Evolutionary conservation across 1,284 basidiomycete genomes (phyloP), one percentile per base, ranked within the genome.

Genomic region (Pholiota adiposa): DNA sequence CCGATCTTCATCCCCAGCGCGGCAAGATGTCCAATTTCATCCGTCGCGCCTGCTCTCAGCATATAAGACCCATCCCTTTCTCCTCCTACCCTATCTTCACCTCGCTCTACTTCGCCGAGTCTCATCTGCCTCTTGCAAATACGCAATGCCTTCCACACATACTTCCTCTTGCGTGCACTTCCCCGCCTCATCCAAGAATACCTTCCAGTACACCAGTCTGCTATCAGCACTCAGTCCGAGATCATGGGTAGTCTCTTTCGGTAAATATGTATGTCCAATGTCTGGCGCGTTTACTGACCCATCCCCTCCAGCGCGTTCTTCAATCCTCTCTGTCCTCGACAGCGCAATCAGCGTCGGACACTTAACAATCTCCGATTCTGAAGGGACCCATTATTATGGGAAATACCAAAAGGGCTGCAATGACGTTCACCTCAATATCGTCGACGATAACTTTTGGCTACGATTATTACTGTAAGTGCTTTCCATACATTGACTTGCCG

Each of bases 391-490:
- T 67, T 77, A 80, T 68, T 91, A 85, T 67, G 89, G 89, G 50
- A 75, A 72, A 34, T 77, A 77, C 61, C 73, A 78, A 67, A 80
- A 83, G 64, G 80, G 79, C 49, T 79, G 76, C 66, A 85, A 82
- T 75, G 77, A 80, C 64, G 87, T 90, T 52, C 83, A 84, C 58
- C 75, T 96, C 58, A 81, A 80, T 59, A 83, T 96, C 51, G 70
- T 83, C 29, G 87, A 84, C 70, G 84, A 89, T 59, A 83, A 86
- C 66, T 96, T 96, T 72, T 96, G 94, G 94, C 79, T 87, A 44
- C 85, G 93, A 48, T 78, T 91, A 43, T 76, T 90, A 61, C 71
- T 89, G 86, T 88, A 72, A 71, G 87, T 77, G 46, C 58, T 38
- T 4, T 33, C n/a, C 19, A 52, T 51, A 48, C 36, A 49, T 60